Evolutionary conservation across 1,284 basidiomycete species (phyloP).

Genomic region (Cutaneotrichosporon dermatis): DNA sequence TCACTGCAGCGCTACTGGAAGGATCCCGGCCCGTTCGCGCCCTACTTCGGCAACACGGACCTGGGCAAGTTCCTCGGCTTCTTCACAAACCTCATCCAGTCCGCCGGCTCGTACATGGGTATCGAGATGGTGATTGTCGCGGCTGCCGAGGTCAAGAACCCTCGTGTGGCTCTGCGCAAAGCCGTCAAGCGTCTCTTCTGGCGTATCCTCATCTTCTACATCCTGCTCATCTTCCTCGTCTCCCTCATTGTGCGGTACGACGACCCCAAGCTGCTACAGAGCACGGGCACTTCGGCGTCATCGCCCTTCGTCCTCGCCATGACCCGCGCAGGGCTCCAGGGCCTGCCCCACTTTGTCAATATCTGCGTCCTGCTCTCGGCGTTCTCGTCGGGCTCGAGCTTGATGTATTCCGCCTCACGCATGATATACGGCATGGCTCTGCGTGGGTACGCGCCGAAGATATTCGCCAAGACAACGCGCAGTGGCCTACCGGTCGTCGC

Average conservation of each 20-base stretch:
- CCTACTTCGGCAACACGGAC: slow-evolving; percentile 2
- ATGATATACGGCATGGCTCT: slow-evolving; percentile 70
- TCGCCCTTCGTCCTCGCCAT: slow-evolving; percentile 64
- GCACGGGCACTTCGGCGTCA: slow-evolving; percentile 58
- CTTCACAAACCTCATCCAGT: slow-evolving; percentile 32
- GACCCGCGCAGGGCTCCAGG: slow-evolving; percentile 63
- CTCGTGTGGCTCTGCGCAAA: slow-evolving; percentile 26
- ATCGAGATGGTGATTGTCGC: slow-evolving; percentile 31
- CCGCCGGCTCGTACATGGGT: slow-evolving; percentile 30
- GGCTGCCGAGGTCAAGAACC: slow-evolving; percentile 32
- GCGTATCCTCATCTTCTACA: slow-evolving; percentile 65
- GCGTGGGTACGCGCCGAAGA: slow-evolving; percentile 67
- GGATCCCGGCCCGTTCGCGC: slow-evolving; percentile 51
- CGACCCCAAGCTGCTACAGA: slow-evolving; percentile 59
- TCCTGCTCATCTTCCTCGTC: slow-evolving; percentile 55
- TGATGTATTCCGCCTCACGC: slow-evolving; percentile 75
- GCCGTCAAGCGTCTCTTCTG: slow-evolving; percentile 57
- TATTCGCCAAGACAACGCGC: slow-evolving; percentile 64
- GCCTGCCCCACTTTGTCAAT: slow-evolving; percentile 73
- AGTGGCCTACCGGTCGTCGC: slow-evolving; percentile 69
- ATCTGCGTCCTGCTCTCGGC: slow-evolving; percentile 77
- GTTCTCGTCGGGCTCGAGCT: slow-evolving; percentile 77
- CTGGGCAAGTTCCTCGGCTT: slow-evolving; percentile 33
- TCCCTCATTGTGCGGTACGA: slow-evolving; percentile 70
- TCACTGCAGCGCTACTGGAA: slow-evolving; percentile 55